Evolutionary conservation across 2,329 filamentous ascomycete species (phyloP), one percentile per base, ranked within the genome.

Genomic region (Neofusicoccum parvum): DNA sequence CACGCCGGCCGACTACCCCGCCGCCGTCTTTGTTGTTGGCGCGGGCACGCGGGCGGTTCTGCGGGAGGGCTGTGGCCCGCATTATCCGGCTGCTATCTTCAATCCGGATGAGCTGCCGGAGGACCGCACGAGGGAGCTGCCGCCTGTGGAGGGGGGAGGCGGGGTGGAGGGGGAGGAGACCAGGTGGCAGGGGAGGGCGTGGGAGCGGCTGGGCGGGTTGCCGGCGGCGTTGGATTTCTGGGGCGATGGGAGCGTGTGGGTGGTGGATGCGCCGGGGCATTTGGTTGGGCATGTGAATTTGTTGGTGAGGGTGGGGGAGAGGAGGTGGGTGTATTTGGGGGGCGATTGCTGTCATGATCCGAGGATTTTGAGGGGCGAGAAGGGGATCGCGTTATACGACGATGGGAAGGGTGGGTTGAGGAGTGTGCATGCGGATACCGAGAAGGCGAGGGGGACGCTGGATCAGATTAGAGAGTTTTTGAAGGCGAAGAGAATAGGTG

Each of bases 341-440:
- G 85, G 83, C 0, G 85, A 87, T 69, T 81, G 81, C 39, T 87
- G 82, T 67, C 85, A 87, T 69, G 83, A 87, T 70, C 73, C 74
- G 1, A 70, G 84, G 49, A 78, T 87, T 3, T 70, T 87, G 71
- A 80, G 73, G 1, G 83, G 83, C 0, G 83, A 86, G 71, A 83
- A 79, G 67, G 80, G 75, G 0, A 83, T 87, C 59, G 85, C 83
- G 3, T 71, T 80, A 63, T 86, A 82, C 72, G 76, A 80, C 54
- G 80, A 84, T 68, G 78, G 77, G 1, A 74, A 73, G 27, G 83
- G 83, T 1, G 76, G 77, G 3, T 45, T 74, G 63, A 74, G 82
- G 60, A 85, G 83, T 68, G 83, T 86, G 51, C 84, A 86, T 75
- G 75, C 80, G 12, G 76, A 86, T 71, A 82, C 79, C n/a, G 74